Percentiles rank a stretch among this genome's conserved stretches.
Evolutionary conservation across 2,329 filamentous ascomycete species (phyloP).

Genomic region (Fusarium multiceps): DNA sequence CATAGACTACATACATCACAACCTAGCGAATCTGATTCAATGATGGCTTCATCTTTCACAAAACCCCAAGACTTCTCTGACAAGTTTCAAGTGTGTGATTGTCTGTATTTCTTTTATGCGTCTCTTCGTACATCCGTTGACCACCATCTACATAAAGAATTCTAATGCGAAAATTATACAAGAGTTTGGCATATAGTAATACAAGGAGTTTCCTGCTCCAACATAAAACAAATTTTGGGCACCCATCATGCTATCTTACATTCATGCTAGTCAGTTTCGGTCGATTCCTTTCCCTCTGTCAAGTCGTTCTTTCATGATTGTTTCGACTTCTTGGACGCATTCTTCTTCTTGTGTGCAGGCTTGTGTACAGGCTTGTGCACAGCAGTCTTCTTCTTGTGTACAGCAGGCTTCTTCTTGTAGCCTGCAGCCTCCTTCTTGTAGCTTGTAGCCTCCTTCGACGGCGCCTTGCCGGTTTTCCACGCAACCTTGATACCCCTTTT

Average conservation of each 20-base stretch:
- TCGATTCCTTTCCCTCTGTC: neutral
- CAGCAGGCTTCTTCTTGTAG: no score
- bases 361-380: no score
- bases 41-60: neutral
- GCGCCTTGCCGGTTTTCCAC: constrained; percentile 45
- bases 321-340: neutral
- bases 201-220: constrained; percentile 23
- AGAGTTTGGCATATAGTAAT: constrained; percentile 25
- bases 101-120: neutral
- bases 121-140: constrained; percentile 1
- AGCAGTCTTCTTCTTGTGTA: neutral
- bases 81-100: neutral
- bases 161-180: constrained; percentile 19
- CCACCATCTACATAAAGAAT: neutral
- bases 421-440: neutral
- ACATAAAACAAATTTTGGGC: neutral
- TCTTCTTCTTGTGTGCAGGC: neutral
- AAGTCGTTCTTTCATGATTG: neutral
- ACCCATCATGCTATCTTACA: neutral
- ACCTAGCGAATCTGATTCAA: neutral
- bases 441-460: neutral
- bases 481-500: constrained; percentile 60
- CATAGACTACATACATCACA: neutral
- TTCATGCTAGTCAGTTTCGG: neutral
- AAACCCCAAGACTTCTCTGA: neutral